Evolutionary conservation across 441 rosid species (phyloP), one percentile per base, ranked within the genome.

Genomic region (Breynia disticha): DNA sequence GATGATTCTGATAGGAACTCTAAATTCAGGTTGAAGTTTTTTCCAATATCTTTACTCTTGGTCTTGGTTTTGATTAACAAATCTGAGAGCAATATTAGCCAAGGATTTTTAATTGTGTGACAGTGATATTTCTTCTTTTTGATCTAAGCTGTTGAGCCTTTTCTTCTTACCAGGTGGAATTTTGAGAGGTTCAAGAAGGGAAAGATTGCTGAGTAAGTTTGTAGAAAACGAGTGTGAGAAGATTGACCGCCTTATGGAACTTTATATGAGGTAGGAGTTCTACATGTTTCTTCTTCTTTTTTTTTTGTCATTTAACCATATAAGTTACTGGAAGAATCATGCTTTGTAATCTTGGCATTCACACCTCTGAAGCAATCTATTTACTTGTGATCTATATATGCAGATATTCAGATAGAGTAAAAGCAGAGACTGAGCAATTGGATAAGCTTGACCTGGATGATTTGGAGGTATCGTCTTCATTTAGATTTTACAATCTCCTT

Each of bases 161-260:
- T 52, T 64, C 19, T 63, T 37, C 54, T 52, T 66, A 59, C 43
- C 70, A 90, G 98, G 82, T 73, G 95, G 95, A 50, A 82, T 91
- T 72, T 72, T 80, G 56, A 79, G 98, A 76, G 98, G 97, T 49
- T 74, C 94, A 42, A 82, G 95, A 69, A 88, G 95, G 76, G 97
- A 88, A 42, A 82, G 98, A 59, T 68, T 88, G 72, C 71, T 91
- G 38, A 78, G 94, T 72, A 91, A 91, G 62, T 91, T 88, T 57
- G 90, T 91, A 53, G 97, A 88, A 74, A 88, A 71, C 59, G 98
- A 88, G 64, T 86, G 69, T 67, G 98, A 91, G 79, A 91, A 91
- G 83, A 88, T 88, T 63, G 98, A 91, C 67, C 84, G 95, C 48
- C 91, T 88, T 54, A 84, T 91, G 94, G 97, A 91, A 67, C 81